Evolutionary conservation across 345 rosid genomes (phyloP).

Genomic region (Lenwebbia sp.): DNA sequence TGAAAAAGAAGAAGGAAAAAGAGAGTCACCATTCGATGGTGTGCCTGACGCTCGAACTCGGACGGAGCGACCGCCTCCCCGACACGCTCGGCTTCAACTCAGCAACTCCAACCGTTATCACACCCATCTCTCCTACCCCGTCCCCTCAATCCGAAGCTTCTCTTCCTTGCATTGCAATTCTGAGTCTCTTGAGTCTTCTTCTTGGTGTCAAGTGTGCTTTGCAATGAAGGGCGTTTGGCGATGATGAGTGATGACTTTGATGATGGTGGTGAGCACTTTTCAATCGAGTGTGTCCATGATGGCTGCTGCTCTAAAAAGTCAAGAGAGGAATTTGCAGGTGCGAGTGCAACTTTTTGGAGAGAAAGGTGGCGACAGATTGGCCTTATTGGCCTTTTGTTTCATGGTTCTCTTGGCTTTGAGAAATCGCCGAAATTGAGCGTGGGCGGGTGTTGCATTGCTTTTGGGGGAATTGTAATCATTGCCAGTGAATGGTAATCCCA

Average conservation of each 20-base stretch:
- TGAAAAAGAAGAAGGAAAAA: neutral
- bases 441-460: conserved; percentile 35
- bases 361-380: conserved; percentile 13
- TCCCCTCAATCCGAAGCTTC: neutral
- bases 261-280: neutral
- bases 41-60: conserved; percentile 76
- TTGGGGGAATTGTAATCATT: conserved; percentile 40
- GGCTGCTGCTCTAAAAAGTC: conserved; percentile 15
- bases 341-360: conserved; percentile 45
- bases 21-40: conserved; percentile 75
- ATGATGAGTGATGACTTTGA: neutral
- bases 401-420: neutral
- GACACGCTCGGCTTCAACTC: conserved; percentile 83
- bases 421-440: neutral
- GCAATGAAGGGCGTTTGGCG: conserved; percentile 1
- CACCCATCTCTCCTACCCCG: conserved; percentile 49
- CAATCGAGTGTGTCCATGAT: conserved; percentile 7
- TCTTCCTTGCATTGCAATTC: neutral
- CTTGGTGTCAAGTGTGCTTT: neutral
- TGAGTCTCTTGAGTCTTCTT: neutral
- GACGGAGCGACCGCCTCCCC: conserved; percentile 81
- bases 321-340: conserved; percentile 10
- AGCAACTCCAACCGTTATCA: conserved; percentile 43
- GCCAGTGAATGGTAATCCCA: neutral
- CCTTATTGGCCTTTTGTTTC: neutral